Evolutionary conservation across 345 rosid genomes (phyloP), one percentile per base, ranked within the genome.

Genomic region (Aethionema arabicum): DNA sequence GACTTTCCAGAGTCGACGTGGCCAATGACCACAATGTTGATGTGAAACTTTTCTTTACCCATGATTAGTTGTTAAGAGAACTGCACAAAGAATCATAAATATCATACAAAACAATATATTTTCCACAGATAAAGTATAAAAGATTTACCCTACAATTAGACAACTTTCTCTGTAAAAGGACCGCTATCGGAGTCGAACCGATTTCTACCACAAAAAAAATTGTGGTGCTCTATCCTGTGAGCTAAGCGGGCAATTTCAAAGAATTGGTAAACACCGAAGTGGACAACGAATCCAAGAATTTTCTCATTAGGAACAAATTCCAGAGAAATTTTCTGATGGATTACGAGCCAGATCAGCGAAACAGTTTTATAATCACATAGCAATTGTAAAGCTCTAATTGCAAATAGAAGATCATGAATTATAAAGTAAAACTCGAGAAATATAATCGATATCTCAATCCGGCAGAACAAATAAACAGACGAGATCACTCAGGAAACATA

Each of bases 1-100:
- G 93, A 86, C 39, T 86, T 86, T 0, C 93, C 93, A 51, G 89
- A 86, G 61, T 83, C 90, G 60, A 83, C 87, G 6, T 83, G 90
- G 67, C 90, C 93, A 33, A 86, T 86, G 68, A 86, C 90, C 74
- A 86, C 27, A 21, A 21, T 21, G 27, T 21, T 21, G 27, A 21
- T 21, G 27, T 84, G 95, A 58, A 67, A 44, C 80, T 84, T 87
- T 45, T 87, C 95, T 61, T 87, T 87, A 61, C 95, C 95, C 90
- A 85, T 85, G 12, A 44, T 11, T 57, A 31, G n/a, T 30, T 7
- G 33, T 66, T 41, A 67, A 32, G 1, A 3, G 46, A 47, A 3
- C 68, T 64, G 61, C 61, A 10, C n/a, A 35, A 35, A 35, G 7
- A 8, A 35, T 35, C 3, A 35, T 0, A 5, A 35, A 5, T 1